These are phyloP conservation scores for Penicillium egyptiacum DNA, from an alignment of 495 filamentous ascomycete genomes.

Conservation along the genomic window DNA sequence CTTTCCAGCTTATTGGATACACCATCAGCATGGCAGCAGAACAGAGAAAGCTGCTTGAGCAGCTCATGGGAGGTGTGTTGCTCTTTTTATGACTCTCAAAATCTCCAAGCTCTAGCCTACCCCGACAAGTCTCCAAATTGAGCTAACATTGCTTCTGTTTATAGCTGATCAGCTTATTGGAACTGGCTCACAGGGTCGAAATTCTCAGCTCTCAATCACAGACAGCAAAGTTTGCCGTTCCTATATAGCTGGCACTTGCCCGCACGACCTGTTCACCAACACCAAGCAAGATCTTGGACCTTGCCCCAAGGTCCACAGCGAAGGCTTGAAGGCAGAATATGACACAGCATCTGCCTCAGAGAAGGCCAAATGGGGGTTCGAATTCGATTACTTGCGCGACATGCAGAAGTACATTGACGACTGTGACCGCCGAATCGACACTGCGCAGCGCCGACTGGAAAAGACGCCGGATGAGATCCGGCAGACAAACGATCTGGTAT, in stretches of 20 bases:
- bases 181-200: conserved; percentile 65
- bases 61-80: conserved; percentile 61
- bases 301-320: conserved; percentile 87
- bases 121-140: conserved; percentile 8
- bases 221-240: conserved; percentile 95
- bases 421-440: conserved; percentile 91
- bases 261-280: conserved; percentile 99
- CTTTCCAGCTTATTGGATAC: conserved; percentile 7
- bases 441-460: conserved; percentile 84
- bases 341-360: conserved; percentile 64
- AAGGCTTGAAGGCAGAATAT: conserved; percentile 85
- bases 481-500: conserved; percentile 84
- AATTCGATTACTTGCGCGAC: conserved; percentile 94
- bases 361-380: conserved; percentile 79
- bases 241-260: conserved; percentile 90
- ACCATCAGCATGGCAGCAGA: conserved; percentile 77
- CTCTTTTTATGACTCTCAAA: conserved; percentile 2
- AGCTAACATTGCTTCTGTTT: conserved; percentile 37
- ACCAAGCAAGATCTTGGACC: conserved; percentile 96
- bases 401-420: conserved; percentile 95
- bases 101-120: conserved; percentile 7
- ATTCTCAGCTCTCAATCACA: conserved; percentile 79
- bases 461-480: conserved; percentile 98
- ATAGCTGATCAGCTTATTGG: conserved; percentile 79
- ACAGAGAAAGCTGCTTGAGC: conserved; percentile 92